Conservation (phyloP, 768 basidiomycete genomes). For the Rhodotorula toruloides region DNA sequence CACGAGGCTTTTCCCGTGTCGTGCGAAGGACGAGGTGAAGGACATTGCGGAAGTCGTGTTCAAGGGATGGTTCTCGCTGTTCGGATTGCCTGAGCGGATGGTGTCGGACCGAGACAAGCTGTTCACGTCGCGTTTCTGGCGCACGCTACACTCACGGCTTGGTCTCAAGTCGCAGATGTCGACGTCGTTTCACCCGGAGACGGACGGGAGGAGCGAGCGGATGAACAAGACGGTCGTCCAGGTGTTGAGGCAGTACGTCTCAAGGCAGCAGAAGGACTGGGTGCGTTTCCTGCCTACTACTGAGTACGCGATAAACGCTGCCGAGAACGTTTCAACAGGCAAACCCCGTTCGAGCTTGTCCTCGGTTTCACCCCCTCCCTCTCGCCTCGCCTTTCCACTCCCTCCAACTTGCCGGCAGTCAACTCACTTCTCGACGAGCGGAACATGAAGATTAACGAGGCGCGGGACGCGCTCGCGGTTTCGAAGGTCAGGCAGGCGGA, state of each 20-base stretch:
- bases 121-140: constrained; percentile 13
- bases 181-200: constrained; percentile 12
- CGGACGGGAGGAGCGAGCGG: constrained; percentile 9
- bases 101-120: constrained; percentile 10
- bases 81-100: constrained; percentile 2
- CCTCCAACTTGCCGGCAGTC: neutral
- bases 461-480: constrained; percentile 4
- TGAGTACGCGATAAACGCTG: constrained; percentile 14
- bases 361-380: constrained; percentile 6
- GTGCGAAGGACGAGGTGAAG: constrained; percentile 12
- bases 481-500: constrained; percentile 41
- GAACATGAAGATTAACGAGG: neutral
- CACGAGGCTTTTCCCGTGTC: constrained; percentile 39
- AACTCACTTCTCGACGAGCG: neutral
- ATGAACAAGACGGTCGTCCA: constrained; percentile 11
- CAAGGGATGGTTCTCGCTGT: neutral
- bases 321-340: constrained; percentile 2
- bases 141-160: neutral
- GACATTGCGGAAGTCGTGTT: constrained; percentile 25
- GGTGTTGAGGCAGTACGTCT: neutral
- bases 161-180: constrained; percentile 5
- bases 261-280: constrained; percentile 7
- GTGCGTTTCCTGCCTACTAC: neutral
- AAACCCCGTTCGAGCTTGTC: constrained; percentile 5
- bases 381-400: neutral